Evolutionary conservation across 1,139 yeast species (phyloP).

Genomic region (Arxiozyma telluris): DNA sequence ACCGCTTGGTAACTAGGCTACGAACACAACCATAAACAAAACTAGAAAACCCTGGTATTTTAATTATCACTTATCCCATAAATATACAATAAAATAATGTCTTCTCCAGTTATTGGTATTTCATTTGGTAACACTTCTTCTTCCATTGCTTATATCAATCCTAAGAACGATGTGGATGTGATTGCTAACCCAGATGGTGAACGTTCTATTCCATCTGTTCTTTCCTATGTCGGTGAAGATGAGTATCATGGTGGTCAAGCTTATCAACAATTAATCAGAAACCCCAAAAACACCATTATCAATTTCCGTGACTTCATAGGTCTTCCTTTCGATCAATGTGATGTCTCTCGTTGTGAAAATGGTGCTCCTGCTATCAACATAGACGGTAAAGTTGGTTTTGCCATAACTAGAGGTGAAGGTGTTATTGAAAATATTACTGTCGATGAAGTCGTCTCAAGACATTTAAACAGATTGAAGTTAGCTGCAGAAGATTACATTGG

Average conservation of each 20-base stretch:
- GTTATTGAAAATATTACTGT: slow-evolving; percentile 48
- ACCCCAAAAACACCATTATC: slow-evolving; percentile 76
- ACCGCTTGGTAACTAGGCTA: background rate
- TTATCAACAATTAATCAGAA: slow-evolving; percentile 81
- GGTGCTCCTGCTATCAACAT: slow-evolving; percentile 60
- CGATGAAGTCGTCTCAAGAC: slow-evolving; percentile 76
- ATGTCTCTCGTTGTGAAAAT: slow-evolving; percentile 30
- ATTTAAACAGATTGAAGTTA: slow-evolving; percentile 65
- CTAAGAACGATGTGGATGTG: slow-evolving; percentile 82
- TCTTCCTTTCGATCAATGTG: slow-evolving; percentile 58
- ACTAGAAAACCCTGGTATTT: background rate
- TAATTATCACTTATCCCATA: background rate
- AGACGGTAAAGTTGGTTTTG: slow-evolving; percentile 65
- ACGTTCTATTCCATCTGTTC: slow-evolving; percentile 87
- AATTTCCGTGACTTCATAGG: slow-evolving; percentile 94
- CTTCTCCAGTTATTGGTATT: slow-evolving; percentile 73
- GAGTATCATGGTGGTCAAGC: slow-evolving; percentile 99
- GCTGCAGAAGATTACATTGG: slow-evolving; percentile 96
- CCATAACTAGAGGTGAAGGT: slow-evolving; percentile 38
- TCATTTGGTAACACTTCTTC: slow-evolving; percentile 96
- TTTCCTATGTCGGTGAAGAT: slow-evolving; percentile 86
- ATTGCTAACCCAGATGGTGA: slow-evolving; percentile 99
- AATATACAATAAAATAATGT: slow-evolving; percentile 4
- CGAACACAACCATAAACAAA: background rate
- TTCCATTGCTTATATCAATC: slow-evolving; percentile 78